These are phyloP conservation scores for Trematosphaeria pertusa DNA, from an alignment of 2,329 filamentous ascomycete genomes.

Conservation along the genomic window DNA sequence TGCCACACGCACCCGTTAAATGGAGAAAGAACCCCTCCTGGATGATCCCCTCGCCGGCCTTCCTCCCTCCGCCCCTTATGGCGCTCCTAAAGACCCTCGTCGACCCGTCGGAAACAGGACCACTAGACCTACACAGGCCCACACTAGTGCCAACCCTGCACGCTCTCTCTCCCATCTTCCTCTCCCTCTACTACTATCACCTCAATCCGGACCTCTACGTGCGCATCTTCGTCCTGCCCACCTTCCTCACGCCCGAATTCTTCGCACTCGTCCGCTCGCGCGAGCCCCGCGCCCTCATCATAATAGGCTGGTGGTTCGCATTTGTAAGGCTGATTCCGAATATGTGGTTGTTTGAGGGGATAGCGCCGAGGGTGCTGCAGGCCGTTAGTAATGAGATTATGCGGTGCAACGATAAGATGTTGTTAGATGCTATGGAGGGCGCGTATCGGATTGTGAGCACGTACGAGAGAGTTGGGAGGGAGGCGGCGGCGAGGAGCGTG, in stretches of 20 bases:
- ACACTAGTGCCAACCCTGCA: slow-evolving; percentile 36
- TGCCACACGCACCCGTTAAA: slow-evolving; percentile 6
- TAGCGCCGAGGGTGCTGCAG: slow-evolving; percentile 24
- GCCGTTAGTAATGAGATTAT: slow-evolving; percentile 28
- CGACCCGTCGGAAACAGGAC: slow-evolving; percentile 15
- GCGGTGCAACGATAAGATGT: slow-evolving; percentile 13
- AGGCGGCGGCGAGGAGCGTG: slow-evolving; percentile 30
- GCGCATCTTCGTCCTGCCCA: slow-evolving; percentile 36
- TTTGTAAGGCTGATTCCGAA: slow-evolving; percentile 31
- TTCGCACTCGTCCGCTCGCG: slow-evolving; percentile 25
- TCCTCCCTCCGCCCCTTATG: slow-evolving; percentile 38
- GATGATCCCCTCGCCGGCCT: slow-evolving; percentile 25
- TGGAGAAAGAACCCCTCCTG: slow-evolving; percentile 14
- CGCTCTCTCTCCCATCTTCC: slow-evolving; percentile 40
- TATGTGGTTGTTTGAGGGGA: slow-evolving; percentile 31
- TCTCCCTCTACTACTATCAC: slow-evolving; percentile 41
- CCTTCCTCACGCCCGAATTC: slow-evolving; percentile 40
- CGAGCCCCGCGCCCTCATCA: slow-evolving; percentile 35
- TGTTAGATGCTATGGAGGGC: slow-evolving; percentile 26
- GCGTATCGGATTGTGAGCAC: slow-evolving; percentile 26
- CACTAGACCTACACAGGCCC: slow-evolving; percentile 28
- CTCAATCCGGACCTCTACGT: slow-evolving; percentile 37
- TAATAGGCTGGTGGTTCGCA: slow-evolving; percentile 40
- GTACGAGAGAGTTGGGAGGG: slow-evolving; percentile 18
- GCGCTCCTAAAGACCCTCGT: slow-evolving; percentile 25